phyloP scores from a whole-genome alignment of 495 filamentous ascomycete genomes.

The Aspergillus ostianus region DNA sequence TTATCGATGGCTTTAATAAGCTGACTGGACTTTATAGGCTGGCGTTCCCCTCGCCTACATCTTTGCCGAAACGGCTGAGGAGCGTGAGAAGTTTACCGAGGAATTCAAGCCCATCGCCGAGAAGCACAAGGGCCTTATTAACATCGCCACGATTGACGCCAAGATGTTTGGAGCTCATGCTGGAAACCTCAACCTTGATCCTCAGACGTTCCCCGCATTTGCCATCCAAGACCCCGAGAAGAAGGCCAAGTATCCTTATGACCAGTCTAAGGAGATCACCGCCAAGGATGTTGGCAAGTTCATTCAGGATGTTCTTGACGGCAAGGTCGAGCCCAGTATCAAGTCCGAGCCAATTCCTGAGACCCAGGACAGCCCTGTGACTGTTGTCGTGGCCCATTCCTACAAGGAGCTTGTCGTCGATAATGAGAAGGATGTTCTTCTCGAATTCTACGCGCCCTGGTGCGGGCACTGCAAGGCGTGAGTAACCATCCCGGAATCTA shows the following conservation, averaged over 20 bases:
- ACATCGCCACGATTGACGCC: slow-evolving; percentile 98
- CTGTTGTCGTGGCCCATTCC: slow-evolving; percentile 87
- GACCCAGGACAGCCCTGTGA: slow-evolving; percentile 86
- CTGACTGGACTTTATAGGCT: slow-evolving; percentile 46
- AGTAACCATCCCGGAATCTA: slow-evolving; percentile 11
- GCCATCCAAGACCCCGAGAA: slow-evolving; percentile 95
- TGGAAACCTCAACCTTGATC: slow-evolving; percentile 94
- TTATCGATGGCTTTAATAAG: neutral
- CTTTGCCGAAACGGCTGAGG: slow-evolving; percentile 90
- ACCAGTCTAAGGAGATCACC: slow-evolving; percentile 79
- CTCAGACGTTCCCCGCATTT: slow-evolving; percentile 92
- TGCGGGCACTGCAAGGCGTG: slow-evolving; percentile 98
- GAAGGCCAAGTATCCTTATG: slow-evolving; percentile 95
- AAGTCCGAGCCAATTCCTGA: slow-evolving; percentile 98
- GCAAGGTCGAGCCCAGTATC: slow-evolving; percentile 90
- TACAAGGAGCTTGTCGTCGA: slow-evolving; percentile 93
- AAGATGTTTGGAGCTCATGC: slow-evolving; percentile 93
- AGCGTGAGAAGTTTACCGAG: slow-evolving; percentile 75
- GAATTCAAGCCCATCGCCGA: slow-evolving; percentile 53
- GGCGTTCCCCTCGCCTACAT: slow-evolving; percentile 95
- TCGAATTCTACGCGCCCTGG: slow-evolving; percentile 99
- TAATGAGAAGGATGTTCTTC: slow-evolving; percentile 91
- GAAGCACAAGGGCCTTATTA: slow-evolving; percentile 75
- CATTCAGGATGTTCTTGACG: slow-evolving; percentile 81
- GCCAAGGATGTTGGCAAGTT: slow-evolving; percentile 74